Evolutionary conservation across 163 green algal species (phyloP).

Genomic region (Scenedesmus sp.): DNA sequence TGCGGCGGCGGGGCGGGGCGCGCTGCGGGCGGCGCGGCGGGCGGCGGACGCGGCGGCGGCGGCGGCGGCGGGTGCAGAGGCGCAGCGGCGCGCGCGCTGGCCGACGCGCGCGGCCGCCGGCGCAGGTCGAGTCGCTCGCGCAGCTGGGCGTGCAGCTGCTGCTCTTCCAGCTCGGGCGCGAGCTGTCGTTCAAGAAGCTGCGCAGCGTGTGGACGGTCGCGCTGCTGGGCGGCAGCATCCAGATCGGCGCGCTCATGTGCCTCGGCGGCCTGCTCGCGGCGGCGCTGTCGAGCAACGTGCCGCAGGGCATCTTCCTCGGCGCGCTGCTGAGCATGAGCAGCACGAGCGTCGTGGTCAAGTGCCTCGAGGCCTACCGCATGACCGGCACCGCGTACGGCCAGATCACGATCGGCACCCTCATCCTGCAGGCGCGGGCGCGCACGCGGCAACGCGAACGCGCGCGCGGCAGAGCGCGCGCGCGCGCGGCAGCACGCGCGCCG

Average conservation of each 20-base stretch:
- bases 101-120: background rate
- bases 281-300: slow-evolving; percentile 6
- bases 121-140: slow-evolving; percentile 75
- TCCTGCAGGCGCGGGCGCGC: too few relatives aligned
- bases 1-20: background rate
- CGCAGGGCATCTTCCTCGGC: slow-evolving; percentile 85
- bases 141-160: slow-evolving; percentile 92
- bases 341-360: slow-evolving; percentile 91
- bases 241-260: slow-evolving; percentile 55
- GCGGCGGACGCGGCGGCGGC: too few relatives aligned
- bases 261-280: slow-evolving; percentile 67
- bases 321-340: slow-evolving; percentile 85
- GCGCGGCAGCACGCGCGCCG: too few relatives aligned
- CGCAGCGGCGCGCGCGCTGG: background rate
- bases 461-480: too few relatives aligned
- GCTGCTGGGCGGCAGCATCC: slow-evolving; percentile 66
- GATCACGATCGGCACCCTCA: slow-evolving; percentile 91
- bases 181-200: slow-evolving; percentile 86
- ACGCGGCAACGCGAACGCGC: too few relatives aligned
- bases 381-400: slow-evolving; percentile 70
- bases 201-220: slow-evolving; percentile 78
- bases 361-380: slow-evolving; percentile 60
- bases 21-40: too few relatives aligned
- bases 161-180: slow-evolving; percentile 90
- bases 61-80: background rate